Evolutionary conservation across 2,329 filamentous ascomycete species (phyloP).

Genomic region (Pseudocercospora crystallina): DNA sequence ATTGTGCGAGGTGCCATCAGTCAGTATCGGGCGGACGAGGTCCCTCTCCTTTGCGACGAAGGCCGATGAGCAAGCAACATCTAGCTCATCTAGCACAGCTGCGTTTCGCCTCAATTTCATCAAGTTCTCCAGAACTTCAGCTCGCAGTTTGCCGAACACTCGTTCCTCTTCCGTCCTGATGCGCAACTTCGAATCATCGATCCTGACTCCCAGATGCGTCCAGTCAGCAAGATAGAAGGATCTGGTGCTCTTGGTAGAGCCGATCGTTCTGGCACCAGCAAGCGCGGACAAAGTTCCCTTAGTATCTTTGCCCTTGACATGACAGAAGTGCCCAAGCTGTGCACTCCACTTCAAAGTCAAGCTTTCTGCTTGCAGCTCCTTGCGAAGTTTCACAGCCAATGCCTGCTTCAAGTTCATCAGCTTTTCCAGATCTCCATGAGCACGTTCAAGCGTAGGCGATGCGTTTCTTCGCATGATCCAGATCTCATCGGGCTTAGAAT

Average conservation of each 20-base stretch:
- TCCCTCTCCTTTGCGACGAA: slow-evolving; percentile 71
- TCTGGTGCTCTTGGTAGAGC: slow-evolving; percentile 77
- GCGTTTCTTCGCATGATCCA: slow-evolving; percentile 67
- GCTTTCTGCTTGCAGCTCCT: slow-evolving; percentile 55
- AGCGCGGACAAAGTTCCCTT: slow-evolving; percentile 44
- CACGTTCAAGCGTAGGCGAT: slow-evolving; percentile 61
- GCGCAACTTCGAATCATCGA: slow-evolving; percentile 74
- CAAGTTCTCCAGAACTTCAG: slow-evolving; percentile 75
- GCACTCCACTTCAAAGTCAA: slow-evolving; percentile 84
- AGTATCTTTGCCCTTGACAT: slow-evolving; percentile 79
- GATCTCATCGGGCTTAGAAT: slow-evolving; percentile 45
- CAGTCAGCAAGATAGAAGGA: slow-evolving; percentile 83
- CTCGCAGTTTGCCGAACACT: slow-evolving; percentile 73
- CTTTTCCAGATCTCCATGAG: slow-evolving; percentile 67
- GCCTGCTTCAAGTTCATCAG: slow-evolving; percentile 61
- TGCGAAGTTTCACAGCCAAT: slow-evolving; percentile 62
- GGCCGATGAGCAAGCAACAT: slow-evolving; percentile 85
- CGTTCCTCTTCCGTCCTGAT: slow-evolving; percentile 82
- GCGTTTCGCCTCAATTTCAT: slow-evolving; percentile 87
- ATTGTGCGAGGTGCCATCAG: slow-evolving; percentile 62
- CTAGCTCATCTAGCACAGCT: slow-evolving; percentile 86
- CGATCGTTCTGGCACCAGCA: slow-evolving; percentile 58
- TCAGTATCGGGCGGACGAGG: slow-evolving; percentile 72
- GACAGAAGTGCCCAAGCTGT: slow-evolving; percentile 83
- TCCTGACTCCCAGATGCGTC: slow-evolving; percentile 73